These are phyloP conservation scores for Diutina mesorugosa DNA, from an alignment of 1,139 yeast genomes.

Conservation along the genomic window DNA sequence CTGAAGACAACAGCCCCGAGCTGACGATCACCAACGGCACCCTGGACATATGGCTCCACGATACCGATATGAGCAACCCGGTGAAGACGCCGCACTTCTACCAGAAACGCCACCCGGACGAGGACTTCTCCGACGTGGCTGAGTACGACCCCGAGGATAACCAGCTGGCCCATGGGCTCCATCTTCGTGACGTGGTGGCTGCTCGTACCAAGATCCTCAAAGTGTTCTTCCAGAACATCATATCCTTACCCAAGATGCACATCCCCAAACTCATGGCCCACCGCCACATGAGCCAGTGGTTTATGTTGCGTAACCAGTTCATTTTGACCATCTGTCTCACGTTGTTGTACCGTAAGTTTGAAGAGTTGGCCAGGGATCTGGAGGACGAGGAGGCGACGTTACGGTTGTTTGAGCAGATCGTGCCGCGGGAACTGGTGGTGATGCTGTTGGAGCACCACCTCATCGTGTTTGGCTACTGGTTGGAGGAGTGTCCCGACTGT, in stretches of 20 bases:
- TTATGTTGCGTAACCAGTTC: constrained; percentile 25
- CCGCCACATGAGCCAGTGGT: constrained; percentile 34
- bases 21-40: background rate
- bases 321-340: background rate
- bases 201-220: constrained; percentile 14
- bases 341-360: constrained; percentile 21
- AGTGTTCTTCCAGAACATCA: constrained; percentile 15
- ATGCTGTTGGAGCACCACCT: constrained; percentile 19
- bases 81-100: constrained; percentile 19
- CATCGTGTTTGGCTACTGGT: constrained; percentile 24
- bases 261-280: constrained; percentile 26
- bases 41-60: background rate
- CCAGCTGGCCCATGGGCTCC: constrained; percentile 8
- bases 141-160: constrained; percentile 8
- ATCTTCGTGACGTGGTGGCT: constrained; percentile 8
- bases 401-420: background rate
- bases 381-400: background rate
- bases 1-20: background rate
- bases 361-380: constrained; percentile 8
- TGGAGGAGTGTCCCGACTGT: constrained; percentile 24
- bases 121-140: constrained; percentile 20
- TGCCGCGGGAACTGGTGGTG: constrained; percentile 6
- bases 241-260: constrained; percentile 19
- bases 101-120: constrained; percentile 17
- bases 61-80: background rate